Evolutionary conservation across 495 filamentous ascomycete species (phyloP), one percentile per base, ranked within the genome.

Genomic region (Hypoxylon fragiforme): DNA sequence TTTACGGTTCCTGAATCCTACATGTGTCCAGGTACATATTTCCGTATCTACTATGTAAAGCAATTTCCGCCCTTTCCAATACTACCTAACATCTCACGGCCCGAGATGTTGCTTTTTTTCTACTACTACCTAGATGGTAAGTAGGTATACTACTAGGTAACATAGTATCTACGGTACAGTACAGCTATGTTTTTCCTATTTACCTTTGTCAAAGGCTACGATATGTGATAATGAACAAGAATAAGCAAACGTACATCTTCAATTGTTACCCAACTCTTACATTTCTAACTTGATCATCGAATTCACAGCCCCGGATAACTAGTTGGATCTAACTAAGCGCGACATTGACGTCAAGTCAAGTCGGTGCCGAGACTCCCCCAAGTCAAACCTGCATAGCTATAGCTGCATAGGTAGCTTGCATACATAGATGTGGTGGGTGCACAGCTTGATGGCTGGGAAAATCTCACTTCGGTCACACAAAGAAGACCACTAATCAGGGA

Each of bases 261-360:
- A 38, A 24, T 19, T 57, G 58, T 49, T 19, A 62, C 58, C 58
- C 47, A 48, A 53, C 30, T 9, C 35, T 32, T 20, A 22, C 20
- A 22, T 62, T 62, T 57, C 58, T 57, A 62, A 48, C 32, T 57
- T 62, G 47, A 57, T 56, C 52, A 5, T 24, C 58, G 51, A 61
- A 41, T n/a, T 61, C 57, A 44, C 30, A 39, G 32, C 46, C 37
- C 21, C 19, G 42, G 24, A 20, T 3, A 9, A 16, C 35, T 13
- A 38, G n/a, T n/a, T n/a, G n/a, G n/a, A n/a, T n/a, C n/a, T n/a
- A 51, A 21, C 36, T 61, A 56, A 60, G 50, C 57, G 57, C 50
- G 57, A 50, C 35, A 24, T 30, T 13, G 8, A 20, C 12, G 36
- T 50, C 34, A 46, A 35, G 31, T 20, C 18, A 22, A 56, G 42